phyloP scores from a whole-genome alignment of 2,329 filamentous ascomycete species.

The Colletotrichum gloeosporioides region DNA sequence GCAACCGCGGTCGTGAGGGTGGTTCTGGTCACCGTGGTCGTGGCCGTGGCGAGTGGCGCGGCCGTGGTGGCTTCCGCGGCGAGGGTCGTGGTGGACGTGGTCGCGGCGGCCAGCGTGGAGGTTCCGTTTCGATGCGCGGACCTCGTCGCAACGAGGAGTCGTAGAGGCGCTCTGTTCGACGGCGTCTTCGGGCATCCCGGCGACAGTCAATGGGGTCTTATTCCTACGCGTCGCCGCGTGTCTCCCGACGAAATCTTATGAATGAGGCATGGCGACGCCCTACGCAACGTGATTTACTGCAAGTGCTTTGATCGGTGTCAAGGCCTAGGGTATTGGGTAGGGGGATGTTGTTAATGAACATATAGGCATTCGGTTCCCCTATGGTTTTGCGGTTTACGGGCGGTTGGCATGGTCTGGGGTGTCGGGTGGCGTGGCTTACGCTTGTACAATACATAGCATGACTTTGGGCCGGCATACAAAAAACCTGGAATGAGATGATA shows the following conservation, averaged over 20 bases:
- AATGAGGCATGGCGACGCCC: slow-evolving; percentile 44
- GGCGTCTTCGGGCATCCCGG: slow-evolving; percentile 20
- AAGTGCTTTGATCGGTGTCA: slow-evolving; percentile 19
- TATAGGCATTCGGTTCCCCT: slow-evolving; percentile 19
- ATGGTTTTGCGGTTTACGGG: slow-evolving; percentile 17
- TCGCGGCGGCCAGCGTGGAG: slow-evolving; percentile 40
- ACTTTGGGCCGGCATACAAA: slow-evolving; percentile 23
- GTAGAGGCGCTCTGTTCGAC: slow-evolving; percentile 29
- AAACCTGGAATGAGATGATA: slow-evolving; percentile 22
- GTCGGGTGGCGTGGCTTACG: slow-evolving; percentile 22
- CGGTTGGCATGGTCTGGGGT: slow-evolving; percentile 22
- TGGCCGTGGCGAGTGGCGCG: slow-evolving; percentile 52
- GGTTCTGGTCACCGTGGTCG: slow-evolving; percentile 44
- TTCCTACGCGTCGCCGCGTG: slow-evolving; percentile 33
- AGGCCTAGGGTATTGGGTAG: slow-evolving; percentile 10
- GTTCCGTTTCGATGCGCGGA: slow-evolving; percentile 37
- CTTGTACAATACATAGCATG: slow-evolving; percentile 23
- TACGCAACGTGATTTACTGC: slow-evolving; percentile 15
- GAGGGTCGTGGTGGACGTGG: slow-evolving; percentile 49
- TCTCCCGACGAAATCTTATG: slow-evolving; percentile 40
- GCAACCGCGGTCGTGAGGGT: slow-evolving; percentile 61
- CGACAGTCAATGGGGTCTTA: slow-evolving; percentile 29
- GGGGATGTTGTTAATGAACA: slow-evolving; percentile 15
- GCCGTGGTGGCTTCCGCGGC: slow-evolving; percentile 55
- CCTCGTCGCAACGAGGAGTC: slow-evolving; percentile 45